These are phyloP conservation scores for Oryza nivara DNA, from an alignment of 176 grass and related monocot species.

Conservation along the genomic window DNA sequence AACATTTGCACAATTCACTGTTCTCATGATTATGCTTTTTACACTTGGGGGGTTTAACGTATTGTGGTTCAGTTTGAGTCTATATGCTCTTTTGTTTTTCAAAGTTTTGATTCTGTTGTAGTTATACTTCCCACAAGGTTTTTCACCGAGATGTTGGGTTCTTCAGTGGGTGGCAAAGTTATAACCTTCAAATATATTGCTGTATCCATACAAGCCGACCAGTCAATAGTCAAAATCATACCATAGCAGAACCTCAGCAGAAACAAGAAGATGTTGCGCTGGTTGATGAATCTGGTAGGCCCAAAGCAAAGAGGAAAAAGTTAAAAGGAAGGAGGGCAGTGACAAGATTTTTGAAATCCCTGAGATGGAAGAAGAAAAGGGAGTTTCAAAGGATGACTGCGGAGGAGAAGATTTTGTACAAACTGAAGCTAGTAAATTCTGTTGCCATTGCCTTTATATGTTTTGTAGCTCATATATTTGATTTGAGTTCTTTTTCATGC, in stretches of 20 bases:
- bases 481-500: not conserved
- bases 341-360: constrained; percentile 85
- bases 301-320: constrained; percentile 81
- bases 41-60: not conserved
- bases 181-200: constrained; percentile 36
- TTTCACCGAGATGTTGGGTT: constrained; percentile 26
- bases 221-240: constrained; percentile 41
- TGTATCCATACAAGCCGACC: constrained; percentile 56
- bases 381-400: constrained; percentile 92
- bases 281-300: constrained; percentile 36
- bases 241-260: constrained; percentile 31
- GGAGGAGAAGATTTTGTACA: constrained; percentile 92
- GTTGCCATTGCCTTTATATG: not conserved
- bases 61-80: not conserved
- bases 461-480: not conserved
- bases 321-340: constrained; percentile 90
- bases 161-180: constrained; percentile 21
- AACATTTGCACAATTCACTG: not conserved
- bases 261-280: constrained; percentile 36
- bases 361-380: constrained; percentile 94
- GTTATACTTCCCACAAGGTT: constrained; percentile 63
- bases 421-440: constrained; percentile 75
- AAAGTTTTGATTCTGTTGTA: constrained; percentile 48
- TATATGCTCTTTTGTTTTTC: not conserved
- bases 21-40: constrained; percentile 1